Evolutionary conservation across 768 basidiomycete species (phyloP), one percentile per base, ranked within the genome.

Genomic region (Candolleomyces efflorescens): DNA sequence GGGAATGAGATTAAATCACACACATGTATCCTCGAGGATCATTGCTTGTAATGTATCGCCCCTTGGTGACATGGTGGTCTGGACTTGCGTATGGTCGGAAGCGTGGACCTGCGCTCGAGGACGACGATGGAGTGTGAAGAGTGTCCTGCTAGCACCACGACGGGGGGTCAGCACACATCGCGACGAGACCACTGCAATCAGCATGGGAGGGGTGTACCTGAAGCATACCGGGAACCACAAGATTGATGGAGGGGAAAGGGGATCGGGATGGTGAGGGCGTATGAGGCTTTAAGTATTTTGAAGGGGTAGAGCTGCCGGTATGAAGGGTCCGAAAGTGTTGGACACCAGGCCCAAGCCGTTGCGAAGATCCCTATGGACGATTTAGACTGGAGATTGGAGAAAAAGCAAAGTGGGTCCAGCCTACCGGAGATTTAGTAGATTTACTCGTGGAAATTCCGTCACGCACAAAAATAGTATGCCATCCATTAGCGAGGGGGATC

Each of bases 1-100:
- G 49, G 18, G 41, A 36, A 47, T n/a, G 39, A 43, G 32, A 52
- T 1, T 27, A 46, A 43, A 43, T 43, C 18, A 73, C 88, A 64
- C 57, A 93, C 91, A 94, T 92, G 73, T 93, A 94, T 15, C 91
- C 91, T 65, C 91, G 76, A 23, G 90, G 87, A 75, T 94, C 92
- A 65, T 92, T 93, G 73, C 87, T 89, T 26, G 91, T 94, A 68
- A 93, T 94, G 71, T 93, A 94, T 23, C 92, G 82, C 59, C 88
- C 89, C 70, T 90, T 92, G 3, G 85, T 87, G 58, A 92, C 90
- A 69, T 90, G 86, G 71, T 92, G 90, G 63, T 82, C 82, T 2
- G 87, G 75, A 66, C 86, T 89, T 13, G 87, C 83, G 64, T 84
- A 92, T 23, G 90, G 90, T 55, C 86, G 81, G 67, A 82, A 82